These are phyloP conservation scores for Ilyonectria mors-panacis DNA, from an alignment of 2,329 filamentous ascomycete genomes.

Conservation along the genomic window DNA sequence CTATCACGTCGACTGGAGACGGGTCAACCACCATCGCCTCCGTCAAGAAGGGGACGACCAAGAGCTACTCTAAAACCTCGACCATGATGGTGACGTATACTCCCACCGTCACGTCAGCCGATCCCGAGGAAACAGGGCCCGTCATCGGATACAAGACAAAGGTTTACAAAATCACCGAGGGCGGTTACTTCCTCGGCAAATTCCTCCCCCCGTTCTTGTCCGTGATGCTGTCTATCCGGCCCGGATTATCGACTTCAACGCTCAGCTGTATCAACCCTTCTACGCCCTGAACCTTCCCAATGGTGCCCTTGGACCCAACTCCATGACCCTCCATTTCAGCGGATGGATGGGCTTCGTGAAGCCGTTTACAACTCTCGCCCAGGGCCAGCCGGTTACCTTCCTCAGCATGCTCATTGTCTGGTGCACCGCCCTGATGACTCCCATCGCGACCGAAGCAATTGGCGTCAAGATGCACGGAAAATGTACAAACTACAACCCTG, in stretches of 20 bases:
- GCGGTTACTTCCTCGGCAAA: constrained; percentile 58
- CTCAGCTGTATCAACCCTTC: constrained; percentile 62
- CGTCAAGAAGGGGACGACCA: constrained; percentile 38
- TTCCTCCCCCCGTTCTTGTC: constrained; percentile 60
- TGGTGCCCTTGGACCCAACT: constrained; percentile 58
- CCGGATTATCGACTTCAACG: constrained; percentile 61
- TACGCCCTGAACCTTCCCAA: constrained; percentile 57
- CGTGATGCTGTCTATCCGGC: constrained; percentile 58
- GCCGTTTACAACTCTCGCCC: constrained; percentile 52
- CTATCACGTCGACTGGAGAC: constrained; percentile 37
- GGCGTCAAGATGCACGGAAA: constrained; percentile 46
- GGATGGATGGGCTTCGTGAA: constrained; percentile 55
- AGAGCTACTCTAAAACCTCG: constrained; percentile 35
- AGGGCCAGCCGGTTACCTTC: constrained; percentile 48
- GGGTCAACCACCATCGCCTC: constrained; percentile 41
- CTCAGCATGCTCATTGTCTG: constrained; percentile 46
- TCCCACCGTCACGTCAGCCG: constrained; percentile 26
- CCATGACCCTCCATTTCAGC: constrained; percentile 60
- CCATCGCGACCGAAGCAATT: constrained; percentile 44
- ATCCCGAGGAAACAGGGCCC: constrained; percentile 20
- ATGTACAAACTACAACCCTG: constrained; percentile 39
- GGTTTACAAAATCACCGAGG: constrained; percentile 40
- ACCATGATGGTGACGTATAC: constrained; percentile 19
- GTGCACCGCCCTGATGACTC: constrained; percentile 41
- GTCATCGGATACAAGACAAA: constrained; percentile 29